Evolutionary conservation across 1,139 yeast species (phyloP), one percentile per base, ranked within the genome.

Genomic region (Petasospora fabianii): DNA sequence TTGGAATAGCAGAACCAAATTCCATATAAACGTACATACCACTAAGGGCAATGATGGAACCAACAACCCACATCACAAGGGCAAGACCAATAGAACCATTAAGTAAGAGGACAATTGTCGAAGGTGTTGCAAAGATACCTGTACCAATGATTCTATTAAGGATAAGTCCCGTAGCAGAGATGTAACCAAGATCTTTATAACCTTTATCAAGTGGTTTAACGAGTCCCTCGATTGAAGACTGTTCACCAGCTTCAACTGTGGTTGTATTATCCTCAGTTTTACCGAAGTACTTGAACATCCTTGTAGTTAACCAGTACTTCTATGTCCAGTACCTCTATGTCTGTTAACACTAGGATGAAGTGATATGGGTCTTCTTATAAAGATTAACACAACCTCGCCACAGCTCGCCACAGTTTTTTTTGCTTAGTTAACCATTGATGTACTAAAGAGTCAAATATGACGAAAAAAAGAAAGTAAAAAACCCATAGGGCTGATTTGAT

Each of bases 141-240:
- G 95, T 85, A 49, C 96, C 96, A 50, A 86, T 71, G 80, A 84
- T 84, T 60, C 95, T 71, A 59, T 85, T 85, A 54, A 84, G 69
- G 59, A 84, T 80, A 39, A 85, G 54, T 5, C 55, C 56, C 15
- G 55, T 42, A 10, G 60, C 60, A 33, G 49, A 38, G 24, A 57
- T 26, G 33, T 52, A 46, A 15, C 61, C 61, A 18, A 57, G 15
- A 28, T 53, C 52, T 38, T 55, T 57, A 24, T 47, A 44, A 30
- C 59, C 58, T 39, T 49, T 41, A 34, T 56, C 61, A 6, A 49
- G 30, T 4, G 52, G 54, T 29, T 47, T 47, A 22, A 41, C 40
- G 11, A 34, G 15, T 12, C 20, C 31, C 22, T 28, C 27, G 12
- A 24, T 12, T 9, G 27, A 24, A 12, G 27, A 24, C 13, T 10